Conservation (phyloP, 129 eudicot species). For the Helianthus tuberosus region DNA sequence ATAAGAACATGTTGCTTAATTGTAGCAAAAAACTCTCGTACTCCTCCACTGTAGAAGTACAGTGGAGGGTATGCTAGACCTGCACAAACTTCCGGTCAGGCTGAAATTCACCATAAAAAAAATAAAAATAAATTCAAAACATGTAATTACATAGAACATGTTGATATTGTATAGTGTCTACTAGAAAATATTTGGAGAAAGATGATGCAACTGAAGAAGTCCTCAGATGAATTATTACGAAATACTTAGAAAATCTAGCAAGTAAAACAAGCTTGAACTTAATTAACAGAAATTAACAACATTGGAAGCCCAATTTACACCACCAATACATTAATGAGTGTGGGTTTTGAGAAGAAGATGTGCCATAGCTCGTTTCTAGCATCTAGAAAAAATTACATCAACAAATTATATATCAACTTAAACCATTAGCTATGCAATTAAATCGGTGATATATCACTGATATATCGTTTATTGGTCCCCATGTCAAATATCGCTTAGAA, state of each 20-base stretch:
- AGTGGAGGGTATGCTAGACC: slow-evolving; percentile 97
- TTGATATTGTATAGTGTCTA: neutral
- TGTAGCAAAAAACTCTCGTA: slow-evolving; percentile 80
- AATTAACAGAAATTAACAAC: neutral
- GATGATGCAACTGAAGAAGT: neutral
- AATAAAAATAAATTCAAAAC: neutral
- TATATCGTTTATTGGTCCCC: no score
- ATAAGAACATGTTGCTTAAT: slow-evolving; percentile 78
- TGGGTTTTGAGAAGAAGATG: slow-evolving; percentile 8
- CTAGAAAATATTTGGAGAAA: neutral
- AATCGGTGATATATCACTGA: no score
- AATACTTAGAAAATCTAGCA: neutral
- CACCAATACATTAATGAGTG: no score
- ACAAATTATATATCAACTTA: neutral
- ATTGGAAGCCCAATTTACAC: no score
- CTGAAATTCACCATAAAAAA: slow-evolving; percentile 13
- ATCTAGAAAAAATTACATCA: slow-evolving; percentile 9
- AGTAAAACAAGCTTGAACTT: slow-evolving; percentile 9
- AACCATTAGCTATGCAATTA: no score
- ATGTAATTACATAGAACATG: neutral
- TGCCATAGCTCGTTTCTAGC: neutral
- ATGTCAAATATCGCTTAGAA: no score
- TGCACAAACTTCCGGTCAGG: slow-evolving; percentile 40
- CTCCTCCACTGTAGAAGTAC: slow-evolving; percentile 98
- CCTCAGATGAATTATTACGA: neutral